Percentiles rank a stretch among this genome's conserved stretches.
These are phyloP conservation scores for Hirsutella thompsonii DNA, from an alignment of 2,329 filamentous ascomycete species.

Conservation along the genomic window DNA sequence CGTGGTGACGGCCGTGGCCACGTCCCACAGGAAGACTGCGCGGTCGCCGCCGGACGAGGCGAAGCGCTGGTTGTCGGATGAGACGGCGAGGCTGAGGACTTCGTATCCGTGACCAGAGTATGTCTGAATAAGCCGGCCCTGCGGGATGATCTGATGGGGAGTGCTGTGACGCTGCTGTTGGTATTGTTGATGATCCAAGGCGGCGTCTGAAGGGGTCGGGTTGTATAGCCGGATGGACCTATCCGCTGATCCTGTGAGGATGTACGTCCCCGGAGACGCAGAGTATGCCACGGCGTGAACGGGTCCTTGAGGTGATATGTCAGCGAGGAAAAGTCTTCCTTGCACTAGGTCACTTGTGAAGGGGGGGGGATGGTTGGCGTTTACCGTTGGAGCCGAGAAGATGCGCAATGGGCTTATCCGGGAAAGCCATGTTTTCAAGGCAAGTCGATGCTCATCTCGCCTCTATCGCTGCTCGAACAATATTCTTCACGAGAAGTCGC, in stretches of 20 bases:
- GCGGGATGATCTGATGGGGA: slow-evolving; percentile 19
- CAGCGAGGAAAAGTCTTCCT: too few relatives aligned
- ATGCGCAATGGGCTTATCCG: slow-evolving; percentile 37
- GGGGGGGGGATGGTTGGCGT: background rate
- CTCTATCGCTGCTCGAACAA: background rate
- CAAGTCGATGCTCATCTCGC: slow-evolving; percentile 10
- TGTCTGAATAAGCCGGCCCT: slow-evolving; percentile 63
- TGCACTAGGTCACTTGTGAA: too few relatives aligned
- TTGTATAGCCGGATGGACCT: slow-evolving; percentile 81
- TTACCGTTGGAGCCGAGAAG: slow-evolving; percentile 46
- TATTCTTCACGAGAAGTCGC: too few relatives aligned
- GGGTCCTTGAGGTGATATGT: slow-evolving; percentile 35
- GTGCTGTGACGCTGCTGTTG: slow-evolving; percentile 13
- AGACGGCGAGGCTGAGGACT: slow-evolving; percentile 68
- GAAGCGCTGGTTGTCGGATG: slow-evolving; percentile 70
- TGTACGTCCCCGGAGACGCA: slow-evolving; percentile 57
- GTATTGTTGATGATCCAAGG: slow-evolving; percentile 26
- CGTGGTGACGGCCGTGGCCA: slow-evolving; percentile 63
- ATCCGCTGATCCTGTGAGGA: slow-evolving; percentile 79
- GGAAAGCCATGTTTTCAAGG: slow-evolving; percentile 26
- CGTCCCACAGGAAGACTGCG: slow-evolving; percentile 89
- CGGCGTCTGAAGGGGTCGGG: too few relatives aligned
- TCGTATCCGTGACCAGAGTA: slow-evolving; percentile 89
- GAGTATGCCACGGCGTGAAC: slow-evolving; percentile 64
- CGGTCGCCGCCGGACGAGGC: slow-evolving; percentile 84